Base-by-base conservation (phyloP, 345 rosid species). In the Luvunga scandens region DNA sequence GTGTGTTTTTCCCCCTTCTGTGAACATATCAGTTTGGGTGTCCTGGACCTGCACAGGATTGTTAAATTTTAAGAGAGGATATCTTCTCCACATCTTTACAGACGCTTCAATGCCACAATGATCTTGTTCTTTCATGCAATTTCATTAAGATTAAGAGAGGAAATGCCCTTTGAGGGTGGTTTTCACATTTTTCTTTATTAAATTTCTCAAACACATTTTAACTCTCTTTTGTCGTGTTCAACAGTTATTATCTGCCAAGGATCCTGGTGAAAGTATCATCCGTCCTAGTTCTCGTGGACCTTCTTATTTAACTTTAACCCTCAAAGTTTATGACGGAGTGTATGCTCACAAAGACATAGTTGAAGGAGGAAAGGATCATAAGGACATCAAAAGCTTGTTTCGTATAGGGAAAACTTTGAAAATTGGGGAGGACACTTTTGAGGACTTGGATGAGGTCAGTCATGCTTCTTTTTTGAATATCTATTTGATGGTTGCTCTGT, bases 271-370 rank as follows among this genome's bases (percentile, higher is more conserved):
- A 88, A 97, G 98, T 82, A 90, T 97, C 71, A 75, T 93, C 74
- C 98, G 95, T 75, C 99, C 98, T 55, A 97, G 98, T 82, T 90
- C 97, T 71, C 97, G 98, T 22, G 99, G 99, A 69, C 98, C 98
- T 75, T 92, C 98, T 25, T 97, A 73, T 80, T 83, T 97, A 78
- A 94, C 99, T 38, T 75, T 97, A 73, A 94, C 98, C 45, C 93
- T 94, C 59, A 97, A 97, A 83, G 89, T 93, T 71, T 89, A 90
- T 71, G 91, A 90, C 71, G 98, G 93, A 64, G 96, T 97, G 69
- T 97, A 89, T 77, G 97, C 99, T 25, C 98, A 97, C 88, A 97
- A 97, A 78, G 98, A 97, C 62, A 90, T 97, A 72, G 82, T 84
- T 70, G 99, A 97, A 89, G 98, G 98, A 75, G 98, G 98, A 67